Evolutionary conservation across 1,284 basidiomycete genomes (phyloP), one percentile per base, ranked within the genome.

Genomic region (Grifola frondosa): DNA sequence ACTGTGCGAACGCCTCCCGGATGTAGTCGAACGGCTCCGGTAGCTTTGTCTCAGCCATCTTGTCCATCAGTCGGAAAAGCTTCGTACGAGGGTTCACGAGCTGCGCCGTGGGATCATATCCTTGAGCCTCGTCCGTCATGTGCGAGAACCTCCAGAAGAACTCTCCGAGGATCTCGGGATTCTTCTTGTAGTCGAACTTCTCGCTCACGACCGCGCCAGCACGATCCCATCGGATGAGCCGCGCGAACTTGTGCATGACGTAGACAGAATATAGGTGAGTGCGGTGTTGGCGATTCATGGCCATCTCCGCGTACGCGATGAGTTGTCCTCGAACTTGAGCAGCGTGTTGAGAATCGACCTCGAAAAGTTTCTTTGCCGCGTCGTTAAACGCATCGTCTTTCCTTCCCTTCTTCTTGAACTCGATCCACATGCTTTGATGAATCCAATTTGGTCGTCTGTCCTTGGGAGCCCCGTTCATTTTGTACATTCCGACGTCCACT

Each of bases 161-260:
- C 15, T 48, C 37, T n/a, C 43, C 24, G 2, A 57, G 37, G 10
- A 38, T 4, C 8, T 15, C 12, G 2, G 55, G 49, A 8, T 47
- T 29, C 15, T 46, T 19, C 15, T 25, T 28, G 39, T 52, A 50
- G 28, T 50, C 28, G 29, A 43, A 28, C 12, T 16, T n/a, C 13
- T 46, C 30, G 5, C 42, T 43, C 22, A 52, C 40, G 20, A 52
- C 42, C 34, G 48, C 36, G 4, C 48, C 51, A 2, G 48, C 36
- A 12, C 44, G 37, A 23, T 58, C 56, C 51, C 49, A 55, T 17
- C 38, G 48, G 19, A 49, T n/a, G 9, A 41, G n/a, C n/a, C n/a
- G n/a, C n/a, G n/a, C n/a, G n/a, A 9, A 11, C 8, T 6, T 9
- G 6, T 19, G 24, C 15, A 37, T 4, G 6, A 37, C 24, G 23